phyloP scores from a whole-genome alignment of 2,329 filamentous ascomycete genomes.

The Fusarium sp. region DNA sequence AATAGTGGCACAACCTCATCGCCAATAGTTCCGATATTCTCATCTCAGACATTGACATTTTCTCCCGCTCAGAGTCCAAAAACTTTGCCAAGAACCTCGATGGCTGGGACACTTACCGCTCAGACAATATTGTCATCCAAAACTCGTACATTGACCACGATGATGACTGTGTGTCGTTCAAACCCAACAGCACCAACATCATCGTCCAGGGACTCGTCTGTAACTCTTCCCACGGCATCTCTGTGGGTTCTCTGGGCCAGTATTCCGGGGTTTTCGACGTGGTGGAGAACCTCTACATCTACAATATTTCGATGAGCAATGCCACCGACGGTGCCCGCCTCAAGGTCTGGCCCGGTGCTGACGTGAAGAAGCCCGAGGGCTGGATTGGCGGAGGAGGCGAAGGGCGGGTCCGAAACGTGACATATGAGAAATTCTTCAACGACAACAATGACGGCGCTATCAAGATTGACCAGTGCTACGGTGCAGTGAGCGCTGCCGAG shows the following conservation, averaged over 20 bases:
- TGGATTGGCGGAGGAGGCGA: slow-evolving; percentile 69
- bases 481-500: slow-evolving; percentile 1
- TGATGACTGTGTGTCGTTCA: slow-evolving; percentile 79
- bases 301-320: slow-evolving; percentile 71
- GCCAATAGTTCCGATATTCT: slow-evolving; percentile 76
- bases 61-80: slow-evolving; percentile 66
- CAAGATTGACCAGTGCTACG: slow-evolving; percentile 43
- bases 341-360: slow-evolving; percentile 77
- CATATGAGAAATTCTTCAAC: slow-evolving; percentile 74
- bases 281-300: slow-evolving; percentile 76
- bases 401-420: slow-evolving; percentile 74
- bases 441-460: slow-evolving; percentile 68
- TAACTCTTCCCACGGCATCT: slow-evolving; percentile 80
- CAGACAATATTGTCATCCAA: slow-evolving; percentile 75
- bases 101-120: slow-evolving; percentile 75
- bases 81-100: slow-evolving; percentile 75
- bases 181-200: slow-evolving; percentile 79
- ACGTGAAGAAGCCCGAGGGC: slow-evolving; percentile 56
- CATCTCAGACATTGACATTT: slow-evolving; percentile 74
- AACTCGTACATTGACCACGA: slow-evolving; percentile 67
- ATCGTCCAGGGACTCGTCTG: slow-evolving; percentile 77
- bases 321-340: slow-evolving; percentile 77
- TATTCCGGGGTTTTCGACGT: slow-evolving; percentile 75
- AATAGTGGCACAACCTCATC: slow-evolving; percentile 66
- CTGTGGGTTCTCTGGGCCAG: slow-evolving; percentile 79